A percentile compares a stretch with the other conserved stretches of the same genome.
Evolutionary conservation across 2,329 filamentous ascomycete genomes (phyloP).

Genomic region (Calonectria crousiana): DNA sequence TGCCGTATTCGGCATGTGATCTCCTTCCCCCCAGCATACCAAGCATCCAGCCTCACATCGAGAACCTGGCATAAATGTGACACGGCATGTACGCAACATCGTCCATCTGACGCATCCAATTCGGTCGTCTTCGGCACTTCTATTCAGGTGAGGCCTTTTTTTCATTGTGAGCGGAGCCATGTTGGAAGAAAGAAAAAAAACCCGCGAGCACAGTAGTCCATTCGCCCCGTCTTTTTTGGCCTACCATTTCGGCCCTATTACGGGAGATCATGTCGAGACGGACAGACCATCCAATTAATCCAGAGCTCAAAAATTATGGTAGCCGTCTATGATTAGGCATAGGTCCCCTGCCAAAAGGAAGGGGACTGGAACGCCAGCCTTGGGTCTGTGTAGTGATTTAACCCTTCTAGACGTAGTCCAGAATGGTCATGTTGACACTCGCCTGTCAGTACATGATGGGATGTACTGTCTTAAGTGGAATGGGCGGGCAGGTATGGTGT

Average conservation of each 20-base stretch:
- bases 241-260: constrained; percentile 18
- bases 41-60: not conserved
- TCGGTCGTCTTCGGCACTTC: constrained; percentile 6
- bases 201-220: not conserved
- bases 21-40: not conserved
- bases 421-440: not conserved
- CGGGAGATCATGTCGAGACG: constrained; percentile 1
- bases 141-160: constrained; percentile 7
- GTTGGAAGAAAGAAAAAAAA: not conserved
- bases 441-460: not conserved
- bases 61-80: not conserved
- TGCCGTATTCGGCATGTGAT: not conserved
- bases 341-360: not conserved
- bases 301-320: not conserved
- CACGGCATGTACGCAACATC: not conserved
- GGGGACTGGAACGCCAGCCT: not conserved
- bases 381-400: not conserved
- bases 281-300: constrained; percentile 2
- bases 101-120: not conserved
- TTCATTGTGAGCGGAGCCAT: not conserved
- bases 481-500: not conserved
- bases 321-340: not conserved
- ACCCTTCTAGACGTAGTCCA: not conserved
- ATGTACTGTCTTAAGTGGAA: not conserved
- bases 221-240: not conserved